phyloP scores from a whole-genome alignment of 345 rosid species.

The Sapria himalayana region DNA sequence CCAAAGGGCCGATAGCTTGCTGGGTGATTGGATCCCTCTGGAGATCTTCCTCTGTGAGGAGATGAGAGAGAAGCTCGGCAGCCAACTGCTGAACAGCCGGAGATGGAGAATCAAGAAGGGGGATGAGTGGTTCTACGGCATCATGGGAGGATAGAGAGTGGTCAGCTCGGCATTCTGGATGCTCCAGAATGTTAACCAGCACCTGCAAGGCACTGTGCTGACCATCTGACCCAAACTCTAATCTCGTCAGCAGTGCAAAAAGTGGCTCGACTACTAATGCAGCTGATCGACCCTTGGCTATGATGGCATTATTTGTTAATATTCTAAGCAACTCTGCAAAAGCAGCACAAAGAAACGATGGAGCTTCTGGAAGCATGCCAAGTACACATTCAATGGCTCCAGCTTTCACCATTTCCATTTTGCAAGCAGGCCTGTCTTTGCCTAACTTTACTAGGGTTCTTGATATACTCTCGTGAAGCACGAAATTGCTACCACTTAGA shows the following conservation, averaged over 20 bases:
- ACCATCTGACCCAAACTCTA: conserved; percentile 84
- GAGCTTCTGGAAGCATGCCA: conserved; percentile 82
- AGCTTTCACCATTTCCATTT: conserved; percentile 95
- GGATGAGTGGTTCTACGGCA: conserved; percentile 83
- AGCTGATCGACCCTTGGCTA: conserved; percentile 87
- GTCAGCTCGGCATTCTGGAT: conserved; percentile 88
- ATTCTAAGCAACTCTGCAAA: conserved; percentile 84
- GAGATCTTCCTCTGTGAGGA: conserved; percentile 69
- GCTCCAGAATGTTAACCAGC: conserved; percentile 83
- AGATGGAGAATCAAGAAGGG: conserved; percentile 78
- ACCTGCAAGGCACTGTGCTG: conserved; percentile 91
- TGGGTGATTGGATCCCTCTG: conserved; percentile 73
- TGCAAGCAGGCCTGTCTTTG: conserved; percentile 93
- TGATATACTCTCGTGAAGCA: conserved; percentile 91
- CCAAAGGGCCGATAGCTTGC: conserved; percentile 67
- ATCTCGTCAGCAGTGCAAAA: conserved; percentile 45
- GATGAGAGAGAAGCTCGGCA: conserved; percentile 94
- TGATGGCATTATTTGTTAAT: conserved; percentile 83
- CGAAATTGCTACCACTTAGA: conserved; percentile 66
- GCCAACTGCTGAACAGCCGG: conserved; percentile 94
- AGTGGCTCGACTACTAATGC: conserved; percentile 92
- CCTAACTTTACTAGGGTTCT: conserved; percentile 93
- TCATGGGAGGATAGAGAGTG: conserved; percentile 56
- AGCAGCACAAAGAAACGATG: conserved; percentile 84
- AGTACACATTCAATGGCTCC: conserved; percentile 83